A percentile compares a stretch with the other conserved stretches of the same genome.
These are phyloP conservation scores for Suillus discolor DNA, from an alignment of 768 basidiomycete species.

Conservation along the genomic window DNA sequence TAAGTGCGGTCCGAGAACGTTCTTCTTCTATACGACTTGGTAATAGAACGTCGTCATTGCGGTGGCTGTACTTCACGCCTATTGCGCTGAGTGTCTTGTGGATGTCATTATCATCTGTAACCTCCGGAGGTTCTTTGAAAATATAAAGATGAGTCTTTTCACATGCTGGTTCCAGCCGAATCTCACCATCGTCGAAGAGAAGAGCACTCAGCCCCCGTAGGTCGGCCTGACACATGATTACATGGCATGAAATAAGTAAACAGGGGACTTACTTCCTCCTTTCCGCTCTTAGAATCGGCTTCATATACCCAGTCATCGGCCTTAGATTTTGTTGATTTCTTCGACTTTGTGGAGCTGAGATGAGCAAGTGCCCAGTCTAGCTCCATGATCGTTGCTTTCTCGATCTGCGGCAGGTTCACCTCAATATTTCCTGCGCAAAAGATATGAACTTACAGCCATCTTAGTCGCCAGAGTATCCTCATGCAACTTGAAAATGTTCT, in stretches of 20 bases:
- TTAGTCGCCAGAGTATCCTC: slow-evolving; percentile 74
- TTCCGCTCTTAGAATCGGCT: slow-evolving; percentile 46
- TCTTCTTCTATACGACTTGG: slow-evolving; percentile 72
- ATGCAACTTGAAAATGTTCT: slow-evolving; percentile 83
- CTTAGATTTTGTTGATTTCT: slow-evolving; percentile 32
- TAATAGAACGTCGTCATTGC: slow-evolving; percentile 69
- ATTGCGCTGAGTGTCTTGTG: slow-evolving; percentile 57
- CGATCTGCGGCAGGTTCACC: slow-evolving; percentile 53
- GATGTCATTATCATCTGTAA: slow-evolving; percentile 49
- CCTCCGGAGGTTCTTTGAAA: slow-evolving; percentile 40
- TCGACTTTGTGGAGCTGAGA: slow-evolving; percentile 49
- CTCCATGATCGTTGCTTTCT: slow-evolving; percentile 70
- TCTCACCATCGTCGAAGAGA: slow-evolving; percentile 70
- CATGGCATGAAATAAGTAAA: not conserved
- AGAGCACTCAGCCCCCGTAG: slow-evolving; percentile 63
- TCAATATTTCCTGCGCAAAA: not conserved
- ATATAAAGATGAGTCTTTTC: not conserved
- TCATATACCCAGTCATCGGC: slow-evolving; percentile 48
- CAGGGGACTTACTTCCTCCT: slow-evolving; percentile 29
- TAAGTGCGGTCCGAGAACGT: slow-evolving; percentile 53
- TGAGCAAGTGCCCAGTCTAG: slow-evolving; percentile 82
- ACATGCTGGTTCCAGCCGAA: not conserved
- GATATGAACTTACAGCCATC: slow-evolving; percentile 54
- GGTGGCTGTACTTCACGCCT: slow-evolving; percentile 74
- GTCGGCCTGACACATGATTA: slow-evolving; percentile 41